These are phyloP conservation scores for Coffea eugenioides DNA, from an alignment of 257 asterid genomes.

Conservation along the genomic window DNA sequence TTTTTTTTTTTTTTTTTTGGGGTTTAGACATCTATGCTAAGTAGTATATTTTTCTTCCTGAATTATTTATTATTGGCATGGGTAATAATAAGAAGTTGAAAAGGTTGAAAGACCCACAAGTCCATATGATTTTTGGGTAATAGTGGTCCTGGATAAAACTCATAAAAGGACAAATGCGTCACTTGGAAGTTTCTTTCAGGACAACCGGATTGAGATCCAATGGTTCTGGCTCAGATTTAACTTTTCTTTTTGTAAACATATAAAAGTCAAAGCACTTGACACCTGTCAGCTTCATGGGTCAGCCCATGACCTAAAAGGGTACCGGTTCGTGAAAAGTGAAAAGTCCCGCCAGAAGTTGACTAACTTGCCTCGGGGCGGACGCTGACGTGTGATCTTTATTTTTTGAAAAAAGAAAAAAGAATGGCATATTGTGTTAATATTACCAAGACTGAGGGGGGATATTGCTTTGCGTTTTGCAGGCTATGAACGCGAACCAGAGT, in stretches of 20 bases:
- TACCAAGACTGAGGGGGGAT: slow-evolving; percentile 13
- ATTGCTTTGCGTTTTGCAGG: slow-evolving; percentile 27
- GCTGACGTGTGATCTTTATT: neutral
- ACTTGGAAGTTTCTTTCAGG: slow-evolving; percentile 41
- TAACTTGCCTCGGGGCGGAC: neutral
- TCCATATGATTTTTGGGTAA: neutral
- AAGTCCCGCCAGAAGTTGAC: slow-evolving; percentile 37
- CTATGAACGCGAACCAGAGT: slow-evolving; percentile 69
- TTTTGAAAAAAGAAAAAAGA: neutral
- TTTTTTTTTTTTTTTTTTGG: neutral
- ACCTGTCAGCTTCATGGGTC: slow-evolving; percentile 36
- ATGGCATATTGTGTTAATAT: slow-evolving; percentile 15
- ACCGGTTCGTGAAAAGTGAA: neutral
- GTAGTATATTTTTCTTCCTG: neutral
- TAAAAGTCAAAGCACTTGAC: slow-evolving; percentile 49
- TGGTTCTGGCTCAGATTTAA: slow-evolving; percentile 14
- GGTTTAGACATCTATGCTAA: too few species aligned
- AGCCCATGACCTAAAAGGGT: slow-evolving; percentile 28
- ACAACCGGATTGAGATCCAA: slow-evolving; percentile 23
- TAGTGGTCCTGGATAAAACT: neutral
- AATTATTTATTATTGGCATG: neutral
- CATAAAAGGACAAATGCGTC: slow-evolving; percentile 37
- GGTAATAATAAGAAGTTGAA: neutral
- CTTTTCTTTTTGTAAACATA: slow-evolving; percentile 18
- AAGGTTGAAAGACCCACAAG: neutral